Conservation (phyloP, 106 monocot species). For the Dendrobium nobile region DNA sequence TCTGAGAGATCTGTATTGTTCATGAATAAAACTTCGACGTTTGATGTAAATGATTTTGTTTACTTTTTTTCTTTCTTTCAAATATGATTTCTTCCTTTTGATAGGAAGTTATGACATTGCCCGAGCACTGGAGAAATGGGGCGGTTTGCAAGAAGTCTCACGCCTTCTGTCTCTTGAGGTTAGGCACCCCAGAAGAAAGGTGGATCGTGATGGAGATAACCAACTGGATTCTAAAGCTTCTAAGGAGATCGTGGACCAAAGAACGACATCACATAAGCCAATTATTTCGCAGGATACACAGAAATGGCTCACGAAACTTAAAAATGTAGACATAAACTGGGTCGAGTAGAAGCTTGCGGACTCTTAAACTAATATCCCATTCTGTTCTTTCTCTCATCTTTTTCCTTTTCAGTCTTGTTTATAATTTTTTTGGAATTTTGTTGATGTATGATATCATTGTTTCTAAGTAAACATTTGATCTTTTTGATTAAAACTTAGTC, state of each 20-base stretch:
- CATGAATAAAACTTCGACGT: no score
- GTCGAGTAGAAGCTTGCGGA: slow-evolving; percentile 26
- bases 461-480: not conserved
- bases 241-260: slow-evolving; percentile 9
- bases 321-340: slow-evolving; percentile 84
- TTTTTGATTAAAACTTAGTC: no score
- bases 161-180: slow-evolving; percentile 73
- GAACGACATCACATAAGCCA: slow-evolving; percentile 23
- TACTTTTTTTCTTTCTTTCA: no score
- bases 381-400: not conserved
- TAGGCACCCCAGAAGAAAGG: slow-evolving; percentile 36
- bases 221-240: slow-evolving; percentile 8
- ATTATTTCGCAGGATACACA: slow-evolving; percentile 60
- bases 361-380: not conserved
- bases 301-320: slow-evolving; percentile 75
- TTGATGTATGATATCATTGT: not conserved
- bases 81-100: not conserved
- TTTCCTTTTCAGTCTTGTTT: not conserved
- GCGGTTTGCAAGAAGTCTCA: slow-evolving; percentile 88
- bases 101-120: slow-evolving; percentile 92
- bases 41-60: no score
- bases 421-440: not conserved
- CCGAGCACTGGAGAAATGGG: slow-evolving; percentile 96
- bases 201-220: slow-evolving; percentile 15
- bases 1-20: no score